Evolutionary conservation across 768 basidiomycete genomes (phyloP).

Genomic region (Leucocoprinus sp.): DNA sequence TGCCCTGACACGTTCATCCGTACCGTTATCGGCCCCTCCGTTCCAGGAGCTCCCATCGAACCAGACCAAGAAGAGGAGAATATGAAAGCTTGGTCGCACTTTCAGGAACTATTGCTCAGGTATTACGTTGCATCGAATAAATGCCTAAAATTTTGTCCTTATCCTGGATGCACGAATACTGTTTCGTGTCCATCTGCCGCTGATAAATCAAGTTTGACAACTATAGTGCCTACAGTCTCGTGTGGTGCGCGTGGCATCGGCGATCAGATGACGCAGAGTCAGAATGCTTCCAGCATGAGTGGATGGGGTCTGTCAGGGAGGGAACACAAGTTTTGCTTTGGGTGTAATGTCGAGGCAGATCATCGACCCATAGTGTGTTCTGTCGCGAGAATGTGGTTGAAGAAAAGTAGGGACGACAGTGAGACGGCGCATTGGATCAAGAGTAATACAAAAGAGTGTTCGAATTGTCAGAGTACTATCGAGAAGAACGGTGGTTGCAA

Average conservation of each 20-base stretch:
- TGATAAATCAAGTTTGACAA: constrained; percentile 61
- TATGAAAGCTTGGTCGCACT: constrained; percentile 51
- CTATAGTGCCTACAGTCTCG: constrained; percentile 80
- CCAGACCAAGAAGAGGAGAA: constrained; percentile 31
- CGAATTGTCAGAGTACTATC: constrained; percentile 93
- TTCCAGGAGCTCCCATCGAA: constrained; percentile 19
- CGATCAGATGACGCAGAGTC: constrained; percentile 24
- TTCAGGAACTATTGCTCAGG: constrained; percentile 81
- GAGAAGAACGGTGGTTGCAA: constrained; percentile 99
- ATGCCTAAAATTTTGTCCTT: constrained; percentile 90
- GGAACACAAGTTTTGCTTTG: constrained; percentile 89
- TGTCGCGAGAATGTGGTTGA: constrained; percentile 88
- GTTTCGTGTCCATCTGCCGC: constrained; percentile 83
- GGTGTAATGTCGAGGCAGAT: constrained; percentile 81
- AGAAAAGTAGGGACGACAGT: constrained; percentile 95
- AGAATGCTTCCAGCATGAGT: constrained; percentile 17
- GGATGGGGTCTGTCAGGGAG: constrained; percentile 26
- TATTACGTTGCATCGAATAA: constrained; percentile 83
- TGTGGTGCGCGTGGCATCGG: constrained; percentile 62
- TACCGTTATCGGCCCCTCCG: constrained; percentile 36
- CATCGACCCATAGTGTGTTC: constrained; percentile 88
- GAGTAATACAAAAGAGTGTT: constrained; percentile 98
- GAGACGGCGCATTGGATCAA: constrained; percentile 99
- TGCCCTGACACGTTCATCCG: constrained; percentile 57
- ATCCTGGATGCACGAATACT: constrained; percentile 91